Evolutionary conservation across 2,329 filamentous ascomycete genomes (phyloP), one percentile per base, ranked within the genome.

Genomic region (Gliomastix tumulicola): DNA sequence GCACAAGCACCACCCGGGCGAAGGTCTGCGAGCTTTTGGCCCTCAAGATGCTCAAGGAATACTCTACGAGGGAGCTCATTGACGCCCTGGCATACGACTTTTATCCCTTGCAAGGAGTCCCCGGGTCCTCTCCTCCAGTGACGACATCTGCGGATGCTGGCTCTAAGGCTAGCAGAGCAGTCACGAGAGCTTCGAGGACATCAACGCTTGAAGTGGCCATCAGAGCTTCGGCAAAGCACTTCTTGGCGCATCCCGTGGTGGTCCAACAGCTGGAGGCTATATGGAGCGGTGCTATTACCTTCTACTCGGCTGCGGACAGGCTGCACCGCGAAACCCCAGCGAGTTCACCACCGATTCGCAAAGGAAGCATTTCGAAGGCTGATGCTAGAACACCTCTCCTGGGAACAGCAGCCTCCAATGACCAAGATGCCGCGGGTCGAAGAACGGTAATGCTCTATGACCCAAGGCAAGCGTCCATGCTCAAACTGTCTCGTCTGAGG

Each of bases 211-310:
- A 96, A 62, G 82, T 97, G 40, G 89, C 90, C 42, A 96, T 97
- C 50, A 80, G 88, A 47, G 88, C 89, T 16, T 89, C 89, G 44
- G 86, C 90, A 17, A 96, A 97, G 62, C 83, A 88, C 48, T 94
- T 96, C 48, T 69, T 97, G 6, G 84, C 90, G 8, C 89, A 96
- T 53, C 89, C 90, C 1, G 69, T 96, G 4, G 88, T 96, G 1
- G 84, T 96, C 8, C 88, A 94, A 57, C 89, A 96, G 54, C 70
- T 97, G n/a, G 88, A 96, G 59, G 89, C 88, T 31, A 95, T 97
- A 43, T 97, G 90, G 90, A 90, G 88, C 16, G 90, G 90, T 20
- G 90, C 85, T 15, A 92, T 97, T 45, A 88, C 92, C 46, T 96
- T 97, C 53, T 88, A 95, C 59, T 92, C 88, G 3, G 79, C 83